Percentiles rank a stretch among this genome's conserved stretches.
Conservation (phyloP, 306 rosid species). For the Castanopsis chinensis region DNA sequence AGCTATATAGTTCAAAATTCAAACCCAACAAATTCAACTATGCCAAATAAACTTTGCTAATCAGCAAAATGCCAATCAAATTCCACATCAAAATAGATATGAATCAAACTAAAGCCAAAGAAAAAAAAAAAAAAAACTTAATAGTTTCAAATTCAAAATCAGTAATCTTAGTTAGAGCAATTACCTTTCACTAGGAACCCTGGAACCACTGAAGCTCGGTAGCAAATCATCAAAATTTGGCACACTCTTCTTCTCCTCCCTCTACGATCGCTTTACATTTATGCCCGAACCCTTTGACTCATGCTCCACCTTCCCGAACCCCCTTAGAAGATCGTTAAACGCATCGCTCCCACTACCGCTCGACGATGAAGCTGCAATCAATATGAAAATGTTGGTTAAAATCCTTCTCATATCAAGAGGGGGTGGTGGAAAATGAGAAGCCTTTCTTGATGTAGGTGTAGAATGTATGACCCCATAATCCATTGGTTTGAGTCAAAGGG, state of each 20-base stretch:
- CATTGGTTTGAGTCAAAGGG: no score
- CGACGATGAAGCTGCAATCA: conserved; percentile 31
- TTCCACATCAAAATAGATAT: not conserved
- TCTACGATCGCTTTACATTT: conserved; percentile 40
- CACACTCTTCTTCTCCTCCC: conserved; percentile 37
- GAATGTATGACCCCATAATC: no score
- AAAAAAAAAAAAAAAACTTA: not conserved
- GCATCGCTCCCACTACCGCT: conserved; percentile 44
- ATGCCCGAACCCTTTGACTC: conserved; percentile 44
- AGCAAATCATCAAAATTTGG: conserved; percentile 70
- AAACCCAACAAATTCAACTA: not conserved
- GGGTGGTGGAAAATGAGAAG: no score
- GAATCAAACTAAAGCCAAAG: no score
- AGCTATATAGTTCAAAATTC: not conserved
- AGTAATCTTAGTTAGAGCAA: conserved; percentile 19
- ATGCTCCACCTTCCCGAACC: conserved; percentile 64
- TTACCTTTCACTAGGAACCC: conserved; percentile 61
- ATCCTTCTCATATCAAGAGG: no score
- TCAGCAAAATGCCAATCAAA: not conserved
- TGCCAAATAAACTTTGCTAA: not conserved
- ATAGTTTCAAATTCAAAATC: not conserved
- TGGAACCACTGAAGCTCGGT: conserved; percentile 69
- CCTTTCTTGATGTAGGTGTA: no score
- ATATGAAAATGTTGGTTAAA: conserved; percentile 40
- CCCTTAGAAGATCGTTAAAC: conserved; percentile 79